These are phyloP conservation scores for Ascoidea asiatica DNA, from an alignment of 805 yeast genomes.

Conservation along the genomic window DNA sequence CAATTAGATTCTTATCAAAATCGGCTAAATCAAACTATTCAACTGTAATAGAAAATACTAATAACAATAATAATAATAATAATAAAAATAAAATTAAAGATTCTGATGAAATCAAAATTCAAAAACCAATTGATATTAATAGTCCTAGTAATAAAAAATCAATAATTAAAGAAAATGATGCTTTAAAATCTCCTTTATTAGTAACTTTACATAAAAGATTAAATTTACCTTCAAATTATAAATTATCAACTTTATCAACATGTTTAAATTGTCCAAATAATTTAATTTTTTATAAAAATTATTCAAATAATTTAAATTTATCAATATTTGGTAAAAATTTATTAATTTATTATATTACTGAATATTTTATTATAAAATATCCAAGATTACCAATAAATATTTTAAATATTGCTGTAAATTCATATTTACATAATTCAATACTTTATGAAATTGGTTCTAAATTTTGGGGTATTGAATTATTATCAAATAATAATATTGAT, in stretches of 20 bases:
- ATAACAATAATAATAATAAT: neutral
- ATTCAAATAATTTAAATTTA: slow-evolving; percentile 66
- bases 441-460: slow-evolving; percentile 51
- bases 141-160: neutral
- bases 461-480: slow-evolving; percentile 83
- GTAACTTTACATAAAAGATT: slow-evolving; percentile 71
- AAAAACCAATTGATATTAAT: neutral
- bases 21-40: too few species aligned
- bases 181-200: slow-evolving; percentile 53
- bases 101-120: neutral
- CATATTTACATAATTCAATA: slow-evolving; percentile 57
- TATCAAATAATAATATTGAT: slow-evolving; percentile 45
- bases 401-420: slow-evolving; percentile 60
- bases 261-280: slow-evolving; percentile 48
- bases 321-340: slow-evolving; percentile 73
- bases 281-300: slow-evolving; percentile 25
- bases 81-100: neutral
- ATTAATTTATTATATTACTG: slow-evolving; percentile 62
- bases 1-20: too few species aligned
- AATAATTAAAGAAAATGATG: slow-evolving; percentile 33
- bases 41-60: neutral
- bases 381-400: slow-evolving; percentile 85
- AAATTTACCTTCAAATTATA: slow-evolving; percentile 40
- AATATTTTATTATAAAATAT: slow-evolving; percentile 57
- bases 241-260: slow-evolving; percentile 62